Conservation (phyloP, 768 basidiomycete genomes). For the Amanita polypyramis region DNA sequence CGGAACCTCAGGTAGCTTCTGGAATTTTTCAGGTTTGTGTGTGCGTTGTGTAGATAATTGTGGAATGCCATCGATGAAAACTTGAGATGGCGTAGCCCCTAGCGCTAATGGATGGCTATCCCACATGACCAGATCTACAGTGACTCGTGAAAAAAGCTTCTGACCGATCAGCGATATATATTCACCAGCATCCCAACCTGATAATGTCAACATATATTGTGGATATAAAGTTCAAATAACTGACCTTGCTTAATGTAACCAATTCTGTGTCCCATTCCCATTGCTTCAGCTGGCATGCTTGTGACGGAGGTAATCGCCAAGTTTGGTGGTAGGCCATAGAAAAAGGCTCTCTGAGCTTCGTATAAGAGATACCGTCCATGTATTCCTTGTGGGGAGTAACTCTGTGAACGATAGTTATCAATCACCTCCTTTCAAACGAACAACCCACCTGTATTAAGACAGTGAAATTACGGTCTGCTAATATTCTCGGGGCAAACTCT, state of each 20-base stretch:
- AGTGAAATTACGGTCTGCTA: slow-evolving; percentile 55
- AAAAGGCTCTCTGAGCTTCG: slow-evolving; percentile 79
- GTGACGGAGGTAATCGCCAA: slow-evolving; percentile 70
- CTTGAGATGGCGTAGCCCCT: slow-evolving; percentile 81
- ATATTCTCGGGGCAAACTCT: slow-evolving; percentile 69
- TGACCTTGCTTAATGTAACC: slow-evolving; percentile 64
- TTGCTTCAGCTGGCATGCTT: slow-evolving; percentile 55
- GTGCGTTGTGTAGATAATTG: slow-evolving; percentile 47
- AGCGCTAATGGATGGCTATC: slow-evolving; percentile 78
- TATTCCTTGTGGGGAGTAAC: slow-evolving; percentile 46
- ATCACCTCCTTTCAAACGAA: background rate
- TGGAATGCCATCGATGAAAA: slow-evolving; percentile 83
- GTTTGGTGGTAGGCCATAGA: slow-evolving; percentile 64
- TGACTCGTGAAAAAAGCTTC: background rate
- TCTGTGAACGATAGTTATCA: slow-evolving; percentile 25
- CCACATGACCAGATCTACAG: slow-evolving; percentile 68
- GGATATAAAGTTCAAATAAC: slow-evolving; percentile 3
- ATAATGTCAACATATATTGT: slow-evolving; percentile 1
- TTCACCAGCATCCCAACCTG: slow-evolving; percentile 70
- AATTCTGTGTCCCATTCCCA: slow-evolving; percentile 74
- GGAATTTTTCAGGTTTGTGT: slow-evolving; percentile 39
- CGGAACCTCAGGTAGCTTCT: slow-evolving; percentile 45
- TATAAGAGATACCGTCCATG: slow-evolving; percentile 70
- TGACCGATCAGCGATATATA: slow-evolving; percentile 1
- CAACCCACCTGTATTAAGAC: slow-evolving; percentile 63